These are phyloP conservation scores for Salvia sclarea DNA, from an alignment of 305 asterid genomes.

Conservation along the genomic window DNA sequence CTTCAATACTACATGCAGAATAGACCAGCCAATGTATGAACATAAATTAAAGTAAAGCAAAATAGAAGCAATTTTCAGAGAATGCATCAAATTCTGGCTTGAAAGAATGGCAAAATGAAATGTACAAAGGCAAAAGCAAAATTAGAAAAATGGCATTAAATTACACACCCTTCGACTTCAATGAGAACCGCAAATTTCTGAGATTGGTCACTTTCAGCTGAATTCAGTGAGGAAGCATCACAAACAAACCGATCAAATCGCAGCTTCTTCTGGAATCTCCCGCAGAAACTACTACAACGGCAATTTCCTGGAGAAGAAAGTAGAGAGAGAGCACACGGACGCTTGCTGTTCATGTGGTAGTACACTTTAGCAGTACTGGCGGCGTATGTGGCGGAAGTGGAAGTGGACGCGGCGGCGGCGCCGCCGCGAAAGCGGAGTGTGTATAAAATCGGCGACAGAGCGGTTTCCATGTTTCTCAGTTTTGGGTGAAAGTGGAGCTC, in stretches of 20 bases:
- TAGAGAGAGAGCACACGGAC: conserved; percentile 20
- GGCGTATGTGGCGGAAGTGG: conserved; percentile 21
- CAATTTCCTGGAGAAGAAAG: conserved; percentile 31
- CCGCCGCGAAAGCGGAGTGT: conserved; percentile 35
- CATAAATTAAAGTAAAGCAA: background rate
- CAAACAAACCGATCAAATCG: conserved; percentile 39
- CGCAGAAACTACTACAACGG: conserved; percentile 24
- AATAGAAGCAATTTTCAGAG: background rate
- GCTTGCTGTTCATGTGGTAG: conserved; percentile 29
- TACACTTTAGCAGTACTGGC: conserved; percentile 29
- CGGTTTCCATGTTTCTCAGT: conserved; percentile 46
- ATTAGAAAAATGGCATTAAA: background rate
- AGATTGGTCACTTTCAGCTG: conserved; percentile 39
- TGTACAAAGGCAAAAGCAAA: background rate
- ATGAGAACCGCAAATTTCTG: conserved; percentile 67
- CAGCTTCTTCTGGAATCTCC: conserved; percentile 36
- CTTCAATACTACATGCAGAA: conserved; percentile 17
- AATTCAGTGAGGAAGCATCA: conserved; percentile 34
- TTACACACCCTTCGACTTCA: conserved; percentile 82
- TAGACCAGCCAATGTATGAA: conserved; percentile 15
- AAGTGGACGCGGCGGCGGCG: conserved; percentile 15
- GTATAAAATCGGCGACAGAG: conserved; percentile 40
- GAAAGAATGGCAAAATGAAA: background rate
- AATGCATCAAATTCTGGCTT: background rate
- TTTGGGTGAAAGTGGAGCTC: conserved; percentile 1